phyloP scores from a whole-genome alignment of 768 basidiomycete species.

The Epithele typhae region DNA sequence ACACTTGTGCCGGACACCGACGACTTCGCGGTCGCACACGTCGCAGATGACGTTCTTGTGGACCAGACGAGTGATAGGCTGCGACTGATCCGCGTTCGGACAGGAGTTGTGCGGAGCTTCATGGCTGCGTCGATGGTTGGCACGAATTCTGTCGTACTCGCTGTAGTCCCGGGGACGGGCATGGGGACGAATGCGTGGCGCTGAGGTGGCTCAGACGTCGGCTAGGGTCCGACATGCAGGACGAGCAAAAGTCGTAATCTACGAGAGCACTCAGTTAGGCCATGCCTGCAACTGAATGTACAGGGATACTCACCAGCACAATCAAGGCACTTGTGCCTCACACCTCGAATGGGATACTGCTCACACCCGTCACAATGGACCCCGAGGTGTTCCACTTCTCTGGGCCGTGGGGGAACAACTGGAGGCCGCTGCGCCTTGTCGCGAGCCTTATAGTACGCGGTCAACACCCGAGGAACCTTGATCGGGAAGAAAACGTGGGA shows the following conservation, averaged over 20 bases:
- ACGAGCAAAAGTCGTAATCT: slow-evolving; percentile 22
- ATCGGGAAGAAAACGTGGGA: slow-evolving; percentile 22
- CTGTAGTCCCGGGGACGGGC: background rate
- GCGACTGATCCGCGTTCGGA: background rate
- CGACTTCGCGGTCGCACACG: slow-evolving; percentile 48
- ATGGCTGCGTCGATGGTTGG: slow-evolving; percentile 4
- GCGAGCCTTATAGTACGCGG: slow-evolving; percentile 10
- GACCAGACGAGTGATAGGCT: slow-evolving; percentile 9
- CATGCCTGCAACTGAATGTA: too few relatives aligned
- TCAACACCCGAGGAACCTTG: slow-evolving; percentile 3
- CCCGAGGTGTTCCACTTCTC: background rate
- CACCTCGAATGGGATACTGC: slow-evolving; percentile 2
- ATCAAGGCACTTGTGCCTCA: slow-evolving; percentile 48
- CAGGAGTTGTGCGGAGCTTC: background rate
- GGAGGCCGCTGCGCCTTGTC: background rate
- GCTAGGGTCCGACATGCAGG: slow-evolving; percentile 12
- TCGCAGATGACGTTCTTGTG: slow-evolving; percentile 67
- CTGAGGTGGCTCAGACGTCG: slow-evolving; percentile 9
- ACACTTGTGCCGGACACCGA: slow-evolving; percentile 76
- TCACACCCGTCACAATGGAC: slow-evolving; percentile 3
- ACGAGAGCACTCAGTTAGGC: background rate
- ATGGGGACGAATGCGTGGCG: slow-evolving; percentile 19
- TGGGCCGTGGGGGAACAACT: background rate
- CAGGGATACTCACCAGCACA: slow-evolving; percentile 37
- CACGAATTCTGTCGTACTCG: slow-evolving; percentile 1